Evolutionary conservation across 23 red algal genomes (phyloP).

Genomic region (Gracilaria domingensis): DNA sequence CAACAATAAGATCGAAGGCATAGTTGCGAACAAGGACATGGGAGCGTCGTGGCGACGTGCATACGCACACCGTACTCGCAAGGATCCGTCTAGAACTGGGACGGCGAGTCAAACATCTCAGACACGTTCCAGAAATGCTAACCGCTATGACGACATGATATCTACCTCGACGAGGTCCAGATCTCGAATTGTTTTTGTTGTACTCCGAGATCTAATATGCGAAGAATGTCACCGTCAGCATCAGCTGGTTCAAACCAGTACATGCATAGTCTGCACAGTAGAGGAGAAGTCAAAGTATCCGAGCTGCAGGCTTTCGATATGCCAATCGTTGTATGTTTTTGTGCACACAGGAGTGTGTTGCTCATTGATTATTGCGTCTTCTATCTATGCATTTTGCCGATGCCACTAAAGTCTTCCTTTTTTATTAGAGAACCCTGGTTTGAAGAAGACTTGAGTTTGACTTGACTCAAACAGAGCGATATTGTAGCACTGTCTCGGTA

Average conservation of each 20-base stretch:
- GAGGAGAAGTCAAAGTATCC: slow-evolving; percentile 31
- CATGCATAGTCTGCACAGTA: slow-evolving; percentile 38
- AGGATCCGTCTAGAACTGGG: slow-evolving; percentile 17
- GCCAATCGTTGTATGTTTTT: background rate
- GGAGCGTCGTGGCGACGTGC: slow-evolving; percentile 15
- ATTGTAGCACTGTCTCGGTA: no score
- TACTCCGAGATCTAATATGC: slow-evolving; percentile 35
- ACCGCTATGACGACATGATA: slow-evolving; percentile 23
- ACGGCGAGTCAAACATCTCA: slow-evolving; percentile 34
- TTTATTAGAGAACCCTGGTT: background rate
- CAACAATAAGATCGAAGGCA: slow-evolving; percentile 65
- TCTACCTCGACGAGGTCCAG: slow-evolving; percentile 24
- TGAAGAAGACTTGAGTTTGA: no score
- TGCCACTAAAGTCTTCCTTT: background rate
- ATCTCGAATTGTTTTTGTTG: slow-evolving; percentile 50
- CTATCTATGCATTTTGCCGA: background rate
- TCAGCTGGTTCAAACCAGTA: slow-evolving; percentile 8
- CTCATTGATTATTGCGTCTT: background rate
- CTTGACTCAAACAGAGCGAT: background rate
- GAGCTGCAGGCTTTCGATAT: slow-evolving; percentile 28
- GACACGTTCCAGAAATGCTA: slow-evolving; percentile 25
- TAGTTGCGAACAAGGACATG: slow-evolving; percentile 45
- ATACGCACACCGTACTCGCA: background rate
- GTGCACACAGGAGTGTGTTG: background rate
- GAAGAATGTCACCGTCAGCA: background rate